These are phyloP conservation scores for Durusdinium trenchii DNA, from an alignment of 73 alveolate species.

Conservation along the genomic window DNA sequence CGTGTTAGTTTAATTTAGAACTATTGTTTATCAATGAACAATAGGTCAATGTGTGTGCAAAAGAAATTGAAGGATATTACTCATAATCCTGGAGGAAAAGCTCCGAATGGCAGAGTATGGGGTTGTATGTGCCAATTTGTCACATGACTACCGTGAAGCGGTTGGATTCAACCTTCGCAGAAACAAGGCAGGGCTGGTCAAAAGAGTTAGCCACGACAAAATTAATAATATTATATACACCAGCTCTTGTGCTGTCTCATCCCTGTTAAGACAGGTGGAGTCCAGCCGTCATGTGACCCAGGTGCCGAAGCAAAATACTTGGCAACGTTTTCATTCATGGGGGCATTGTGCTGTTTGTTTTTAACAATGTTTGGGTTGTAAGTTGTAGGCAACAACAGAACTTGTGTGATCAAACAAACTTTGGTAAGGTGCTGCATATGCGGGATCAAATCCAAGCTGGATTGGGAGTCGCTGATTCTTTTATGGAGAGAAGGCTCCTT, in stretches of 20 bases:
- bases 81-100: not conserved
- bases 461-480: not conserved
- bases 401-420: not conserved
- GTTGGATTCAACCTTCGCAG: conserved; percentile 20
- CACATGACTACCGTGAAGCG: conserved; percentile 41
- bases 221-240: not conserved
- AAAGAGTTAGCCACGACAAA: not conserved
- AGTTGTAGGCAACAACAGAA: not conserved
- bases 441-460: conserved; percentile 26
- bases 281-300: conserved; percentile 2
- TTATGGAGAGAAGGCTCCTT: not conserved
- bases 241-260: not conserved
- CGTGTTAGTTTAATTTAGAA: no score
- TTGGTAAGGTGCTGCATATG: not conserved
- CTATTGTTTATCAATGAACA: no score
- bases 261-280: not conserved
- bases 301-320: not conserved
- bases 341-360: not conserved
- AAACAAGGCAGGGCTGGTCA: conserved; percentile 18
- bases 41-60: no score
- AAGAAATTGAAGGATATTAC: no score
- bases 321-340: not conserved
- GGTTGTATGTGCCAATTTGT: conserved; percentile 31
- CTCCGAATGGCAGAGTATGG: not conserved
- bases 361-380: not conserved